Base-by-base conservation (phyloP, 495 filamentous ascomycete species). In the Hyaloscypha finlandica region DNA sequence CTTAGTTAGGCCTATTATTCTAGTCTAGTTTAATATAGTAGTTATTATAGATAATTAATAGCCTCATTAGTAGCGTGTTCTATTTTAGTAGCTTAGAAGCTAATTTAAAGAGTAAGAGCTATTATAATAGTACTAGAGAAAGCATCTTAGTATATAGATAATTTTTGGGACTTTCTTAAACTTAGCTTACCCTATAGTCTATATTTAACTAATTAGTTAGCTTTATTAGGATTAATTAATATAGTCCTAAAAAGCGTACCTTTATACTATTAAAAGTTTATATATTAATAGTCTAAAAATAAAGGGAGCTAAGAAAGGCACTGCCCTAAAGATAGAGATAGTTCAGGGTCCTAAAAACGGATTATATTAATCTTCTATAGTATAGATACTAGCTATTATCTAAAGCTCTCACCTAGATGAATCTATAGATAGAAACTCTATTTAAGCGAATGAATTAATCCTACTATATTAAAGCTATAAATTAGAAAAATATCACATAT, bases 231-330 rank as follows among this genome's bases (percentile, higher is more conserved):
- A 12, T 37, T 12, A 12, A 37, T 37, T 12, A 8, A 37, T 37
- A 37, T 37, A 37, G 35, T 37, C 35, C 35, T 60, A 42, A 19
- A 60, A 42, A 60, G 58, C 16, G 58, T 60, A 37, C 30, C 58
- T 60, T 42, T 35, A 60, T 60, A 11, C 58, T 42, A n/a, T 60
- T 39, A 37, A 60, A 60, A 60, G 58, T 58, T 60, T 60, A 53
- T 53, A n/a, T n/a, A n/a, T n/a, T 53, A 53, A 53, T 53, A 53
- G 51, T 53, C 51, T 53, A 53, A 53, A 53, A 53, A 53, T 53
- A 53, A 53, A 53, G 16, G 22, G 51, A 53, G 51, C 51, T 16
- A 53, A 16, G 16, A 53, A 53, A 53, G 16, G 51, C 51, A 53
- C 51, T 53, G 19, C 22, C 22, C 22, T n/a, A 53, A 53, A 19